Evolutionary conservation across 169 alveolate species (phyloP).

Genomic region (Eimeria tenella): DNA sequence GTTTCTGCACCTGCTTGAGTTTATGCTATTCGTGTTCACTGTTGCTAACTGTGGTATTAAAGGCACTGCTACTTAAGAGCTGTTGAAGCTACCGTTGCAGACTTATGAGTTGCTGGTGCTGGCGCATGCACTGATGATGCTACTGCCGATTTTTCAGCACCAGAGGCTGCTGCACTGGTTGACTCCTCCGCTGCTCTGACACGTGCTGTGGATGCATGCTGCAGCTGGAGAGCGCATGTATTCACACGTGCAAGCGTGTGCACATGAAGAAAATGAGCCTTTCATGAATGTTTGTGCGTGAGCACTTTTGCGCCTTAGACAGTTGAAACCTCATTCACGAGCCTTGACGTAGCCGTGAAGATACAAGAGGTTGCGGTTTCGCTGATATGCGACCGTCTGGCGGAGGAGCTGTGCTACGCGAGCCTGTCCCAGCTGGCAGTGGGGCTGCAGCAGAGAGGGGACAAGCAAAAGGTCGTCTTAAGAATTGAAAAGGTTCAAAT

Average conservation of each 20-base stretch:
- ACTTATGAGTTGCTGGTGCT: not conserved
- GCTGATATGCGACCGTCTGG: conserved; percentile 5
- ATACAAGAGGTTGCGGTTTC: conserved; percentile 3
- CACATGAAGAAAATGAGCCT: not conserved
- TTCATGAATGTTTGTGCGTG: not conserved
- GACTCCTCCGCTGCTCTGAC: not conserved
- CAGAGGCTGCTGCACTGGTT: not conserved
- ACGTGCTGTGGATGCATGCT: not conserved
- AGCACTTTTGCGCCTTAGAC: not conserved
- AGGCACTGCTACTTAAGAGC: not conserved
- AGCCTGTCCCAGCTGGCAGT: conserved; percentile 8
- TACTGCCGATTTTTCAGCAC: not conserved
- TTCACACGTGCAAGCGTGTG: not conserved
- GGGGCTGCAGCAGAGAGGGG: conserved; percentile 86
- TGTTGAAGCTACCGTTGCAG: not conserved
- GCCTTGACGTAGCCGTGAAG: conserved; percentile 10
- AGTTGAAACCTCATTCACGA: not conserved
- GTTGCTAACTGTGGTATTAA: too few species aligned
- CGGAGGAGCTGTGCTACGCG: conserved; percentile 20
- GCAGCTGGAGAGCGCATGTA: not conserved
- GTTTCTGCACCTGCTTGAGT: not conserved
- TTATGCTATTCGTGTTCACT: too few species aligned
- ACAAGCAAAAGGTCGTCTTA: conserved; percentile 86
- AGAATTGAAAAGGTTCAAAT: conserved; percentile 87
- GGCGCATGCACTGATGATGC: not conserved